phyloP scores from a whole-genome alignment of 2,329 filamentous ascomycete genomes.

The Acarospora socialis region DNA sequence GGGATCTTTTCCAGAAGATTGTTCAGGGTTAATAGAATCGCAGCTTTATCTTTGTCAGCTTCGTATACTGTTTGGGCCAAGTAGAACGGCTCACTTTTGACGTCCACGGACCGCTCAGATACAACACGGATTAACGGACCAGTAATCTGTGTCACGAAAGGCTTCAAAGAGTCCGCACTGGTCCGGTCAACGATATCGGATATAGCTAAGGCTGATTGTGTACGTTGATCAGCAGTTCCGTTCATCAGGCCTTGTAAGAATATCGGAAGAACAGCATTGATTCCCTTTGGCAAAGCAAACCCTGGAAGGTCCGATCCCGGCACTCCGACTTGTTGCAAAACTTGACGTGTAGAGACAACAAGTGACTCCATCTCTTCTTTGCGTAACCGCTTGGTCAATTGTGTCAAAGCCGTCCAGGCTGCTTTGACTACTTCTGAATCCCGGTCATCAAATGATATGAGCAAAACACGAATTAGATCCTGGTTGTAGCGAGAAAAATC shows the following conservation, averaged over 20 bases:
- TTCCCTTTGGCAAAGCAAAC: constrained; percentile 85
- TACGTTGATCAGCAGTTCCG: constrained; percentile 80
- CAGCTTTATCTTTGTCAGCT: constrained; percentile 37
- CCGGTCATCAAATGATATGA: constrained; percentile 82
- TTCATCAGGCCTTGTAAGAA: constrained; percentile 98
- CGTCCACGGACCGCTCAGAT: constrained; percentile 87
- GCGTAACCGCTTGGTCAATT: constrained; percentile 74
- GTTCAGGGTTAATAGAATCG: constrained; percentile 86
- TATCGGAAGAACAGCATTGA: constrained; percentile 89
- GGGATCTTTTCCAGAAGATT: constrained; percentile 95
- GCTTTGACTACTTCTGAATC: constrained; percentile 76
- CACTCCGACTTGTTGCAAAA: constrained; percentile 77
- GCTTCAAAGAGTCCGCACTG: constrained; percentile 72
- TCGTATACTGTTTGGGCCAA: neutral
- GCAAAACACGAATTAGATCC: constrained; percentile 77
- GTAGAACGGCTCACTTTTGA: constrained; percentile 45
- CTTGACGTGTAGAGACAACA: constrained; percentile 71
- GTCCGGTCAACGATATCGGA: constrained; percentile 93
- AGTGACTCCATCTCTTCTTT: constrained; percentile 98
- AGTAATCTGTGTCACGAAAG: constrained; percentile 94
- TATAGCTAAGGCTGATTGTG: constrained; percentile 80
- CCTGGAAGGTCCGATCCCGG: constrained; percentile 72
- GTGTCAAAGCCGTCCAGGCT: constrained; percentile 72
- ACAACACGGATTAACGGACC: constrained; percentile 95
- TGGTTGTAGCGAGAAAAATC: constrained; percentile 95